Percentiles rank a stretch among this genome's conserved stretches.
Evolutionary conservation across 2,329 filamentous ascomycete species (phyloP).

Genomic region (Pyricularia sp.): DNA sequence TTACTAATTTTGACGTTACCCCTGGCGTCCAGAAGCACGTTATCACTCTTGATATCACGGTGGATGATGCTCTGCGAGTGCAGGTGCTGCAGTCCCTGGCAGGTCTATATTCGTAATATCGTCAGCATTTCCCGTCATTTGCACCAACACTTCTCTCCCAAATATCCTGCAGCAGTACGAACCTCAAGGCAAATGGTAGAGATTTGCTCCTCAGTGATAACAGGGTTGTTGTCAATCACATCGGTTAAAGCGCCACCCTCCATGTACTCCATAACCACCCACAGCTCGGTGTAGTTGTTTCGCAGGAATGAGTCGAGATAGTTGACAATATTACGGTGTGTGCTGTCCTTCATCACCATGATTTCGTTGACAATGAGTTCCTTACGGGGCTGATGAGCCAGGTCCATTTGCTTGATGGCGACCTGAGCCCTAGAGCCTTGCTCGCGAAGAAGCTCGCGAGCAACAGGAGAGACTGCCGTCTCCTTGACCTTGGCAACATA

Average conservation of each 20-base stretch:
- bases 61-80: conserved; percentile 98
- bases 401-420: conserved; percentile 98
- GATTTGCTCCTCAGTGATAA: conserved; percentile 97
- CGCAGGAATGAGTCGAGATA: conserved; percentile 96
- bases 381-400: conserved; percentile 97
- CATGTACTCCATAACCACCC: conserved; percentile 99
- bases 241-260: conserved; percentile 95
- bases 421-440: conserved; percentile 78
- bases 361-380: conserved; percentile 99
- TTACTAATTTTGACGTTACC: conserved; percentile 95
- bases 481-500: conserved; percentile 80
- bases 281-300: conserved; percentile 59
- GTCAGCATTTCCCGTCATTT: not conserved
- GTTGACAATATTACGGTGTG: conserved; percentile 97
- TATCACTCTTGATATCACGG: conserved; percentile 97
- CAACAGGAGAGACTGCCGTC: conserved; percentile 69
- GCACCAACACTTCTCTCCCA: not conserved
- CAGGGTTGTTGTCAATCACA: conserved; percentile 88
- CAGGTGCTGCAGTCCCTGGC: conserved; percentile 83
- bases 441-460: conserved; percentile 62
- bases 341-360: conserved; percentile 97
- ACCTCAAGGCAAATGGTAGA: conserved; percentile 80
- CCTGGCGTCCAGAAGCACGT: conserved; percentile 84
- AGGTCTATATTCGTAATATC: conserved; percentile 34
- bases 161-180: not conserved